Conservation (phyloP, 768 basidiomycete species). For the Amanita rubescens region DNA sequence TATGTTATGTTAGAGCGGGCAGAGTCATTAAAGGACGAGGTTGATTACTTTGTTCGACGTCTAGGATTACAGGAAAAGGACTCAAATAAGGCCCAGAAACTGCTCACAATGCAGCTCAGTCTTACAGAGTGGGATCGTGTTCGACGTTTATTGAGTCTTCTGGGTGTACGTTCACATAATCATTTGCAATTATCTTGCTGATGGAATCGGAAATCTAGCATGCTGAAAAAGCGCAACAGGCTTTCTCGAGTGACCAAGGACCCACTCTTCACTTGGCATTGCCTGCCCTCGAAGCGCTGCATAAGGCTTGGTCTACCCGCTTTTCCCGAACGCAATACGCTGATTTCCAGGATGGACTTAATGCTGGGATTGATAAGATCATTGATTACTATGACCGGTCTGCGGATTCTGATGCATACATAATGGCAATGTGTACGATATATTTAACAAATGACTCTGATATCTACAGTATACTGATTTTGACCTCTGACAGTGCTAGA, state of each 20-base stretch:
- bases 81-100: slow-evolving; percentile 16
- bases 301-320: slow-evolving; percentile 19
- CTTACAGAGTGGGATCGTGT: slow-evolving; percentile 20
- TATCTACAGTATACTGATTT: not conserved
- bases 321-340: slow-evolving; percentile 11
- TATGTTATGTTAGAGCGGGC: too few species aligned
- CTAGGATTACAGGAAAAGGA: slow-evolving; percentile 15
- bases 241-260: slow-evolving; percentile 22
- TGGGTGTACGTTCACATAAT: slow-evolving; percentile 9
- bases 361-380: slow-evolving; percentile 20
- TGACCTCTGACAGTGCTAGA: not conserved
- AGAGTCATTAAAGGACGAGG: too few species aligned
- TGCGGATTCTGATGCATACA: slow-evolving; percentile 21
- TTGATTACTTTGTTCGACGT: too few species aligned
- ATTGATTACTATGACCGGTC: slow-evolving; percentile 25
- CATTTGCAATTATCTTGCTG: not conserved
- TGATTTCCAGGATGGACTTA: slow-evolving; percentile 16
- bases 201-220: slow-evolving; percentile 15
- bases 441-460: too few species aligned
- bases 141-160: slow-evolving; percentile 11
- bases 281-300: slow-evolving; percentile 25
- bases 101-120: slow-evolving; percentile 14
- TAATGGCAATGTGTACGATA: slow-evolving; percentile 21
- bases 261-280: slow-evolving; percentile 22
- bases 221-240: slow-evolving; percentile 26